phyloP scores from a whole-genome alignment of 805 yeast species.

The Kodamaea laetipori region DNA sequence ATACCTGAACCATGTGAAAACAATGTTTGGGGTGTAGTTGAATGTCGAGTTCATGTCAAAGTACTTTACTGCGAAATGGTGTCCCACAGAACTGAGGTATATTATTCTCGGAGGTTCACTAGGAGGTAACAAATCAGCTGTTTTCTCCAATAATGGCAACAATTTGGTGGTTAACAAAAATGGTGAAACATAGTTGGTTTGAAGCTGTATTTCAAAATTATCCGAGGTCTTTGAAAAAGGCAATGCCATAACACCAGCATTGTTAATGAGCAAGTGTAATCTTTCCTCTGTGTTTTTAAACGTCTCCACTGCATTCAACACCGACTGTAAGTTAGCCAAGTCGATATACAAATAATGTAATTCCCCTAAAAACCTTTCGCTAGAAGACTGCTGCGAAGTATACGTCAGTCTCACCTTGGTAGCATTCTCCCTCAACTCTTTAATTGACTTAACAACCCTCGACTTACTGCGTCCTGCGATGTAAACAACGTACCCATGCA shows the following conservation, averaged over 20 bases:
- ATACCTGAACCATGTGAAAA: slow-evolving; percentile 78
- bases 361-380: slow-evolving; percentile 35
- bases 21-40: slow-evolving; percentile 60
- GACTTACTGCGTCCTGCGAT: slow-evolving; percentile 68
- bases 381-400: slow-evolving; percentile 21
- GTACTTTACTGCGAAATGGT: slow-evolving; percentile 50
- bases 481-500: slow-evolving; percentile 78
- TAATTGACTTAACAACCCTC: slow-evolving; percentile 58
- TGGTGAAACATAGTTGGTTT: slow-evolving; percentile 76
- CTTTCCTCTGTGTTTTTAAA: slow-evolving; percentile 49
- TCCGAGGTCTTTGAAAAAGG: slow-evolving; percentile 67
- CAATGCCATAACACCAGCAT: slow-evolving; percentile 81
- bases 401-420: slow-evolving; percentile 25
- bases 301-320: slow-evolving; percentile 45
- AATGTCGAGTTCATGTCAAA: slow-evolving; percentile 52
- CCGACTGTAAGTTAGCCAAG: slow-evolving; percentile 35
- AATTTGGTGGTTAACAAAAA: slow-evolving; percentile 66
- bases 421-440: slow-evolving; percentile 59
- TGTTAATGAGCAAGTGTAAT: slow-evolving; percentile 66
- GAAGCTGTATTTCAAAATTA: slow-evolving; percentile 77
- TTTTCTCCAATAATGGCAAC: slow-evolving; percentile 51
- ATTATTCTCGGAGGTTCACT: slow-evolving; percentile 55
- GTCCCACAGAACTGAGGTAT: slow-evolving; percentile 67
- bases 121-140: slow-evolving; percentile 28
- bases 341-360: slow-evolving; percentile 41